These are phyloP conservation scores for Capsicum chinense DNA, from an alignment of 257 asterid genomes.

Conservation along the genomic window DNA sequence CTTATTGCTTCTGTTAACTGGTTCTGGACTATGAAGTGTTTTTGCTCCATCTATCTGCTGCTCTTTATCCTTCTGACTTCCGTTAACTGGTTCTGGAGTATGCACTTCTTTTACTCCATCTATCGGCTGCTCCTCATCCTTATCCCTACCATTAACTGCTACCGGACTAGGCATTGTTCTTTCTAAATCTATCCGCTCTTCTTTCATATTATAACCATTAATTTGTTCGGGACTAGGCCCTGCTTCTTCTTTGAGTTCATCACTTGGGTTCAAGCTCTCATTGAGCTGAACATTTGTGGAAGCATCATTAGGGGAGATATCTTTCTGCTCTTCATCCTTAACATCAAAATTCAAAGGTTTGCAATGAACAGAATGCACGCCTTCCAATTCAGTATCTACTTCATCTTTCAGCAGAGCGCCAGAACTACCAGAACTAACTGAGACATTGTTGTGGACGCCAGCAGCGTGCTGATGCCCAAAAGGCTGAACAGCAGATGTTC, in stretches of 20 bases:
- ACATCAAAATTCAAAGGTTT: slow-evolving; percentile 38
- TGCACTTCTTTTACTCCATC: not conserved
- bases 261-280: slow-evolving; percentile 23
- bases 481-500: slow-evolving; percentile 30
- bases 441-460: slow-evolving; percentile 36
- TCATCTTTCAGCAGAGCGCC: slow-evolving; percentile 39
- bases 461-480: slow-evolving; percentile 34
- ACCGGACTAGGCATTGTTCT: not conserved
- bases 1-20: not conserved
- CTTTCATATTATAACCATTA: not conserved
- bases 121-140: not conserved
- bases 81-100: not conserved
- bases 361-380: slow-evolving; percentile 34
- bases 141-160: not conserved
- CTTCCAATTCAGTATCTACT: slow-evolving; percentile 35
- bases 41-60: slow-evolving; percentile 22
- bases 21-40: not conserved
- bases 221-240: not conserved
- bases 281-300: slow-evolving; percentile 22
- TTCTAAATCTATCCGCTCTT: not conserved
- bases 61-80: slow-evolving; percentile 10
- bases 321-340: slow-evolving; percentile 44
- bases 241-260: slow-evolving; percentile 6
- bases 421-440: slow-evolving; percentile 39
- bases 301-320: slow-evolving; percentile 9